Evolutionary conservation across 495 filamentous ascomycete genomes (phyloP).

Genomic region (Penicillium nucicola): DNA sequence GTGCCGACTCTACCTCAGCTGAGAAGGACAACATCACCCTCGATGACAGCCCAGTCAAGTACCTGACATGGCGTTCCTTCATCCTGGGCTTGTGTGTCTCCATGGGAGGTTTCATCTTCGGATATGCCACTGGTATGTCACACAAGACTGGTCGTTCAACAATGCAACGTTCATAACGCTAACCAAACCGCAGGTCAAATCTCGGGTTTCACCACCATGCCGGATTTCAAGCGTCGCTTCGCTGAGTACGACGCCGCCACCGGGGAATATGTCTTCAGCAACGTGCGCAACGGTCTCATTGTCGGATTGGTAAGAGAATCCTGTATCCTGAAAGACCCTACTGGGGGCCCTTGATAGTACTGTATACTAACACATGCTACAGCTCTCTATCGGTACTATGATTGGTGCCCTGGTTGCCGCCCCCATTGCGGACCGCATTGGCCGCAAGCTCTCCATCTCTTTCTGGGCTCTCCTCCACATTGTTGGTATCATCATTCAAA

Average conservation of each 20-base stretch:
- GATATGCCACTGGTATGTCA: slow-evolving; percentile 60
- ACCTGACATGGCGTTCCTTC: slow-evolving; percentile 48
- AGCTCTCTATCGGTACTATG: slow-evolving; percentile 65
- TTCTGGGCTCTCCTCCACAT: slow-evolving; percentile 62
- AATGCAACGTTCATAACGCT: slow-evolving; percentile 2
- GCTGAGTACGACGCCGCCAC: slow-evolving; percentile 31
- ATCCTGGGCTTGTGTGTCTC: slow-evolving; percentile 54
- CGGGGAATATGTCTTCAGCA: slow-evolving; percentile 47
- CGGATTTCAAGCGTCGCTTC: slow-evolving; percentile 48
- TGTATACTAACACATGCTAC: slow-evolving; percentile 8
- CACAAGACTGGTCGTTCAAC: slow-evolving; percentile 3
- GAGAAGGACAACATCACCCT: slow-evolving; percentile 42
- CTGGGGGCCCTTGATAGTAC: too few relatives aligned
- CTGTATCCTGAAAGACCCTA: too few relatives aligned
- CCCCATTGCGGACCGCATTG: slow-evolving; percentile 52
- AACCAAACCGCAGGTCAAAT: slow-evolving; percentile 44
- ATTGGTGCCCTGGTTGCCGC: slow-evolving; percentile 64
- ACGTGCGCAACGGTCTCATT: slow-evolving; percentile 55
- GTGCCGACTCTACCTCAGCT: slow-evolving; percentile 29
- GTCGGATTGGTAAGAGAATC: slow-evolving; percentile 45
- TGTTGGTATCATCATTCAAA: slow-evolving; percentile 68
- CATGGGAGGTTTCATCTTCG: slow-evolving; percentile 76
- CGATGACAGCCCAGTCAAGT: slow-evolving; percentile 45
- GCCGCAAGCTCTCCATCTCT: slow-evolving; percentile 50
- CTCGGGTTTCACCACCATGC: slow-evolving; percentile 60